Conservation (phyloP, 345 rosid genomes). For the Populus nigra region DNA sequence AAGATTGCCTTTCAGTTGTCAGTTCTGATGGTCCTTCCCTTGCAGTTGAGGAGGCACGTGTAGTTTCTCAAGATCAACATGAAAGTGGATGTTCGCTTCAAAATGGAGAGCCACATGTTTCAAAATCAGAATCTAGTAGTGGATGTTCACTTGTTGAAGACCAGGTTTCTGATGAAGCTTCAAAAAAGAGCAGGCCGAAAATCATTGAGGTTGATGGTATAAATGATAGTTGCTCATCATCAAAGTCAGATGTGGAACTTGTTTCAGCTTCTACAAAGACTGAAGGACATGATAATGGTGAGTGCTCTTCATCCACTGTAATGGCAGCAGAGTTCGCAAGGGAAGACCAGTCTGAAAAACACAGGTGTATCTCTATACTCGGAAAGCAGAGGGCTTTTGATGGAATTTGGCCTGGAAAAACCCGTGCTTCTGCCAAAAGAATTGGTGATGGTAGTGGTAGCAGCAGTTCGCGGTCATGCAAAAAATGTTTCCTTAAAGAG, state of each 20-base stretch:
- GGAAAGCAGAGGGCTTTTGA: slow-evolving; percentile 34
- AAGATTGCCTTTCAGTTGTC: slow-evolving; percentile 42
- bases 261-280: slow-evolving; percentile 44
- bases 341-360: slow-evolving; percentile 41
- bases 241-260: slow-evolving; percentile 54
- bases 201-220: slow-evolving; percentile 45
- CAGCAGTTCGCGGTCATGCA: slow-evolving; percentile 52
- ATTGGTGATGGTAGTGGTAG: slow-evolving; percentile 29
- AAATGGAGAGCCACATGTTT: slow-evolving; percentile 9
- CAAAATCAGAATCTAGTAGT: slow-evolving; percentile 23
- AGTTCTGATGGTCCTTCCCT: slow-evolving; percentile 43
- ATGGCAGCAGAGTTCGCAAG: slow-evolving; percentile 29
- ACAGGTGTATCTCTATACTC: slow-evolving; percentile 39
- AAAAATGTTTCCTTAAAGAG: slow-evolving; percentile 53
- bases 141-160: slow-evolving; percentile 25
- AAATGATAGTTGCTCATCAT: slow-evolving; percentile 67
- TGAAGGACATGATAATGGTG: slow-evolving; percentile 52
- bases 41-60: slow-evolving; percentile 29
- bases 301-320: slow-evolving; percentile 63
- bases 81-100: slow-evolving; percentile 6
- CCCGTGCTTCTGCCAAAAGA: slow-evolving; percentile 22
- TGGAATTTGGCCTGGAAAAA: slow-evolving; percentile 21
- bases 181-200: slow-evolving; percentile 32
- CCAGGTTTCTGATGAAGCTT: slow-evolving; percentile 34
- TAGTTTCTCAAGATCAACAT: slow-evolving; percentile 21